phyloP scores from a whole-genome alignment of 148 eudicot genomes.

The Heliamphora exappendiculata region DNA sequence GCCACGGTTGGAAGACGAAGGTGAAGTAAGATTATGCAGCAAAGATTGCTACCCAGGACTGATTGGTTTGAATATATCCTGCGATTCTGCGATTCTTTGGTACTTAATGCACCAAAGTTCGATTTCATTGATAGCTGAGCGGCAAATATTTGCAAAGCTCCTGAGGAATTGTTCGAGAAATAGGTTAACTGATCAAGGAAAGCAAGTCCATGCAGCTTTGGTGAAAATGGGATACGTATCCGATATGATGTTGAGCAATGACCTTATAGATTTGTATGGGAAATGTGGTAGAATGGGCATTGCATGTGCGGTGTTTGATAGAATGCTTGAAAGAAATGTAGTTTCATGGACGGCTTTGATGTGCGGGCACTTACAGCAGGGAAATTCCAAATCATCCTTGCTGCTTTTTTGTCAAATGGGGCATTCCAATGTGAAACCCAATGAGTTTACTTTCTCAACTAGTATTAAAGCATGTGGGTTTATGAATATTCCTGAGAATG shows the following conservation, averaged over 20 bases:
- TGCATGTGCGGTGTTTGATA: conserved; percentile 44
- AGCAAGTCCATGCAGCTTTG: conserved; percentile 1
- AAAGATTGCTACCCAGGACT: neutral
- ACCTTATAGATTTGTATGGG: neutral
- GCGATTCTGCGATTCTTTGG: neutral
- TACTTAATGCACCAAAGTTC: neutral
- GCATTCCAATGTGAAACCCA: conserved; percentile 45
- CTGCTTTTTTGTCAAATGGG: conserved; percentile 40
- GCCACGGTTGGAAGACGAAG: neutral
- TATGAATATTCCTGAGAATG: conserved; percentile 33
- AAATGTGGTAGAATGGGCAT: conserved; percentile 24
- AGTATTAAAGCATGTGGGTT: conserved; percentile 60
- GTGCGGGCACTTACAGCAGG: conserved; percentile 46
- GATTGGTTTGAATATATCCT: neutral
- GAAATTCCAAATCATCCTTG: conserved; percentile 35
- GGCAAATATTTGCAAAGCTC: conserved; percentile 31
- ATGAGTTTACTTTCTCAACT: conserved; percentile 65
- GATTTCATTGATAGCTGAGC: conserved; percentile 22
- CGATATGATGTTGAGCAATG: conserved; percentile 31
- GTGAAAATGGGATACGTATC: neutral
- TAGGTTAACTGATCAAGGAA: neutral
- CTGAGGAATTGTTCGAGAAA: conserved; percentile 32
- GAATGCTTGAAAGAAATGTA: conserved; percentile 49
- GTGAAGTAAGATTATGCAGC: neutral
- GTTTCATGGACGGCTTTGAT: conserved; percentile 55